Evolutionary conservation across 169 alveolate genomes (phyloP), one percentile per base, ranked within the genome.

Genomic region (Sarcocystis neurona): DNA sequence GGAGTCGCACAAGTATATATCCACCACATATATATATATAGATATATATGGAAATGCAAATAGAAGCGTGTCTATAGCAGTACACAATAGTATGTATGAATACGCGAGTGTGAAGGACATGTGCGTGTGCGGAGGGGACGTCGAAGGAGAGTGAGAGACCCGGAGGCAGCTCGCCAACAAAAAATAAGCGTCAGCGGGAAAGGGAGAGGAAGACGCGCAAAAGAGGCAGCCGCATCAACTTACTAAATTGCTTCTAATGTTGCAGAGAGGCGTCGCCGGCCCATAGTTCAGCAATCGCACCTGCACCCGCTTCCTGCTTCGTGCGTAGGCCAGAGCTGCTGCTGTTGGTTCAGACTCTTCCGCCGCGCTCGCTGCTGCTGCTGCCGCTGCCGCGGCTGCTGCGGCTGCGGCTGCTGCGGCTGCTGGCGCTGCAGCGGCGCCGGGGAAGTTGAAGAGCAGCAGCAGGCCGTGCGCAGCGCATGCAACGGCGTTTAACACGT

Each of bases 401-500:
- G 60, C 60, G 60, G 60, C 60, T 48, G 6, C 15, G 6, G 6
- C 60, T 48, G 27, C 15, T 15, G 72, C 10, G 27, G 4, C 15
- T 27, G n/a, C 32, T 3, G 15, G 60, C 60, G 60, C 60, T 6
- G 27, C 60, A 15, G 6, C 15, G 6, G 60, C 60, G 60, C 27
- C 60, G 6, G 6, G 6, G 6, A 10, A 6, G 6, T 15, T 48
- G 27, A 1, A 37, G 75, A 1, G 8, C 8, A 41, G 82, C 10
- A 72, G 56, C 2, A 56, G 56, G 39, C 15, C 23, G 27, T 72
- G 82, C 30, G 56, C 56, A 23, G 56, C 82, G 46, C 82, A 72
- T 15, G 82, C 82, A 39, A 72, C 41, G 39, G 82, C 53, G 53
- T 72, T 37, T 32, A 72, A 37, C 20, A 39, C 82, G 34, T 39